These are phyloP conservation scores for Liriodendron chinense DNA, from an alignment of 164 flowering plant genomes.

Conservation along the genomic window DNA sequence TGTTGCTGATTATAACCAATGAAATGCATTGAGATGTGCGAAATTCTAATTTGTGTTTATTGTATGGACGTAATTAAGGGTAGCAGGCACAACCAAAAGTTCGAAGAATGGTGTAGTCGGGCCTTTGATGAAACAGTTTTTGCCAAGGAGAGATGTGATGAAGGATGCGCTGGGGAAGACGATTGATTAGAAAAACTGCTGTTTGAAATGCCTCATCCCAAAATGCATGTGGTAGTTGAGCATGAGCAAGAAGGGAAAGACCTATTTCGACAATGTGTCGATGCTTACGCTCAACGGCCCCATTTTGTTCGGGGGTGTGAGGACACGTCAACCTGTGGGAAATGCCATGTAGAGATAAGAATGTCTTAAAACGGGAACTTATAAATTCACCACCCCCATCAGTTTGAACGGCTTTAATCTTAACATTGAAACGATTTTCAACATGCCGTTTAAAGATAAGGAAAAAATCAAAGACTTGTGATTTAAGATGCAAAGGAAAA, in stretches of 20 bases:
- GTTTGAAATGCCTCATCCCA: not conserved
- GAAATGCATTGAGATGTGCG: not conserved
- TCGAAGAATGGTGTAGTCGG: not conserved
- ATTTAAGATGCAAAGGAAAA: not conserved
- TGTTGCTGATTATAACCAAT: slow-evolving; percentile 5
- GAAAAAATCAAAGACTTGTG: not conserved
- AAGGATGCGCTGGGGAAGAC: not conserved
- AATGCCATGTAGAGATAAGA: not conserved
- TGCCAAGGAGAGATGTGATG: not conserved
- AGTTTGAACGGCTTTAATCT: not conserved
- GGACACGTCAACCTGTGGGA: not conserved
- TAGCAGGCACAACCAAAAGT: slow-evolving; percentile 8
- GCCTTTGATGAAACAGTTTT: not conserved
- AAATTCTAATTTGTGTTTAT: not conserved
- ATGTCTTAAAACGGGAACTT: not conserved
- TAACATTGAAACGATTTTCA: not conserved
- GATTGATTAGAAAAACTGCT: not conserved
- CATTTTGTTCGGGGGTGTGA: slow-evolving; percentile 4
- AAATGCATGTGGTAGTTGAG: not conserved
- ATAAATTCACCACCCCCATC: not conserved
- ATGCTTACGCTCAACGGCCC: not conserved
- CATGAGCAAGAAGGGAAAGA: not conserved
- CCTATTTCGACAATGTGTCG: not conserved
- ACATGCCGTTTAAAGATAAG: not conserved
- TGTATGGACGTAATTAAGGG: not conserved